Evolutionary conservation across 2,329 filamentous ascomycete species (phyloP).

Genomic region (Colletotrichum shisoi): DNA sequence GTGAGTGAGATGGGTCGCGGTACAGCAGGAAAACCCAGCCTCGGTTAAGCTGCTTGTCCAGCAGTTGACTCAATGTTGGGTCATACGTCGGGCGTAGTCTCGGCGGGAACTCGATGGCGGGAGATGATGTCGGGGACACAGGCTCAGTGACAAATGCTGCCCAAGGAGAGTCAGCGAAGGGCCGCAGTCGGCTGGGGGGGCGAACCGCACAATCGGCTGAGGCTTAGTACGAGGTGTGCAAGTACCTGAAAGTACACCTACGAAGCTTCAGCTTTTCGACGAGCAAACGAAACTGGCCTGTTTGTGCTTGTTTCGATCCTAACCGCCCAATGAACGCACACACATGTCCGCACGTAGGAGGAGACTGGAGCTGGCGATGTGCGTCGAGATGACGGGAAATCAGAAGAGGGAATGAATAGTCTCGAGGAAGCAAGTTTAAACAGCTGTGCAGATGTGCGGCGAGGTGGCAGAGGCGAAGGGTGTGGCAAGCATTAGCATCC

Average conservation of each 20-base stretch:
- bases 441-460: neutral
- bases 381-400: neutral
- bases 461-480: neutral
- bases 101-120: constrained; percentile 6
- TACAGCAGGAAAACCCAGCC: constrained; percentile 21
- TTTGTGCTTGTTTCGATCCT: constrained; percentile 2
- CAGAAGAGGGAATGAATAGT: constrained; percentile 3
- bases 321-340: neutral
- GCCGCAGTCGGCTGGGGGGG: neutral
- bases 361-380: neutral
- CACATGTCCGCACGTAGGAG: too few relatives aligned
- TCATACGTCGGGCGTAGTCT: constrained; percentile 26
- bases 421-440: neutral
- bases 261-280: neutral
- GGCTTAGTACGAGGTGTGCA: neutral
- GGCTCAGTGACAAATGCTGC: constrained; percentile 32
- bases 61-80: constrained; percentile 24
- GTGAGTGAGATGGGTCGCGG: constrained; percentile 32
- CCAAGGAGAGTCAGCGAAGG: constrained; percentile 30
- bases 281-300: neutral
- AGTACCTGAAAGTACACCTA: neutral
- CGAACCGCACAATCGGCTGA: neutral
- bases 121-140: constrained; percentile 5
- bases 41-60: constrained; percentile 30
- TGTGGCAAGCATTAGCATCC: constrained; percentile 25